Conservation (phyloP, 495 filamentous ascomycete species). For the Aspergillus carlsbadensis region DNA sequence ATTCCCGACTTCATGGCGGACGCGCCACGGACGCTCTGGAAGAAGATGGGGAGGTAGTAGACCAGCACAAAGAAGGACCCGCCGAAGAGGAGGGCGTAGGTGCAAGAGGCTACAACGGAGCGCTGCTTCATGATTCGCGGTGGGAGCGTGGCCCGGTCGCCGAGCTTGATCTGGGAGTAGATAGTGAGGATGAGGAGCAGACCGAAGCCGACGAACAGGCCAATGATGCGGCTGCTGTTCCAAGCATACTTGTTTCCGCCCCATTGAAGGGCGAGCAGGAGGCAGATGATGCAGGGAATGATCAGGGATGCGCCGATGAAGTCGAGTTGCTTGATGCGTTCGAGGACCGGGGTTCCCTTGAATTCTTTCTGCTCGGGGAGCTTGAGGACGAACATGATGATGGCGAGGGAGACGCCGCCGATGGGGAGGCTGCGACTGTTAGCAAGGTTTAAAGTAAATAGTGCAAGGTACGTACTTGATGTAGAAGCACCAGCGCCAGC, state of each 20-base stretch:
- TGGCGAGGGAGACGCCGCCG: slow-evolving; percentile 54
- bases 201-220: slow-evolving; percentile 35
- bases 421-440: slow-evolving; percentile 48
- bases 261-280: slow-evolving; percentile 45
- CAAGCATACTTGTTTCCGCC: slow-evolving; percentile 40
- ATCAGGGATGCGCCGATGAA: slow-evolving; percentile 34
- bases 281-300: slow-evolving; percentile 37
- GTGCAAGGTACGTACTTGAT: slow-evolving; percentile 48
- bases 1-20: slow-evolving; percentile 63
- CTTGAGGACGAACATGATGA: slow-evolving; percentile 53
- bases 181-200: slow-evolving; percentile 13
- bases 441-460: neutral
- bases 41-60: slow-evolving; percentile 47
- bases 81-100: slow-evolving; percentile 7
- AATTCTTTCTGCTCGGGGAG: slow-evolving; percentile 22
- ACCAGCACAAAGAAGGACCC: slow-evolving; percentile 28
- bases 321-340: slow-evolving; percentile 32
- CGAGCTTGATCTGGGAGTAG: slow-evolving; percentile 9
- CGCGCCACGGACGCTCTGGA: slow-evolving; percentile 60
- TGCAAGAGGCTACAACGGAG: neutral
- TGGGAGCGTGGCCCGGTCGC: slow-evolving; percentile 13
- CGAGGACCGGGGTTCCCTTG: slow-evolving; percentile 19
- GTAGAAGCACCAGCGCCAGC: slow-evolving; percentile 86
- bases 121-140: slow-evolving; percentile 21
- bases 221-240: slow-evolving; percentile 33